A percentile compares a stretch with the other conserved stretches of the same genome.
Evolutionary conservation across 2,329 filamentous ascomycete species (phyloP).

Genomic region (Immersiporthe knoxdaviesiana): DNA sequence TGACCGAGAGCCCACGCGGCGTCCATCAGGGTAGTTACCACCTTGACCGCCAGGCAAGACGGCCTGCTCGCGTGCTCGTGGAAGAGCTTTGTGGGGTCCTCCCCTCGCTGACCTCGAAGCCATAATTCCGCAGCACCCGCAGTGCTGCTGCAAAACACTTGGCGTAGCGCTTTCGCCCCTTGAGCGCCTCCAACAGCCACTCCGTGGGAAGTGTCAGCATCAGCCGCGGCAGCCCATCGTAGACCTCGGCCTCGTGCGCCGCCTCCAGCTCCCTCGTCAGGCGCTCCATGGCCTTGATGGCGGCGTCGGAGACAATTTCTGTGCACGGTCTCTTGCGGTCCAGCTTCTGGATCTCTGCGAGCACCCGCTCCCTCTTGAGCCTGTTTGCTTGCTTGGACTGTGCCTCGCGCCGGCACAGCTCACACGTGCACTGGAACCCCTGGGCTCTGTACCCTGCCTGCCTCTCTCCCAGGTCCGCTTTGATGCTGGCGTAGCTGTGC

Average conservation of each 20-base stretch:
- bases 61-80: neutral
- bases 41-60: neutral
- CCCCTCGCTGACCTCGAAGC: neutral
- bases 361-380: neutral
- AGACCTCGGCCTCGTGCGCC: conserved; percentile 39
- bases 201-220: conserved; percentile 42
- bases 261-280: conserved; percentile 39
- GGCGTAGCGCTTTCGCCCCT: conserved; percentile 35
- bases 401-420: neutral
- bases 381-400: neutral
- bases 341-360: neutral
- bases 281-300: conserved; percentile 39
- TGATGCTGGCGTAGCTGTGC: neutral
- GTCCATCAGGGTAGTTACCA: neutral
- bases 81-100: neutral
- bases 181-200: conserved; percentile 42
- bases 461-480: neutral
- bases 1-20: neutral
- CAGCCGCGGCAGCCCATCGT: conserved; percentile 38
- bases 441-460: neutral
- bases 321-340: neutral
- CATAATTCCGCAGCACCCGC: neutral
- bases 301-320: neutral
- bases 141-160: neutral
- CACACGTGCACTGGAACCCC: conserved; percentile 3